Percentiles rank a stretch among this genome's conserved stretches.
These are phyloP conservation scores for Trichosporon sp. DNA, from an alignment of 1,284 basidiomycete genomes.

Conservation along the genomic window DNA sequence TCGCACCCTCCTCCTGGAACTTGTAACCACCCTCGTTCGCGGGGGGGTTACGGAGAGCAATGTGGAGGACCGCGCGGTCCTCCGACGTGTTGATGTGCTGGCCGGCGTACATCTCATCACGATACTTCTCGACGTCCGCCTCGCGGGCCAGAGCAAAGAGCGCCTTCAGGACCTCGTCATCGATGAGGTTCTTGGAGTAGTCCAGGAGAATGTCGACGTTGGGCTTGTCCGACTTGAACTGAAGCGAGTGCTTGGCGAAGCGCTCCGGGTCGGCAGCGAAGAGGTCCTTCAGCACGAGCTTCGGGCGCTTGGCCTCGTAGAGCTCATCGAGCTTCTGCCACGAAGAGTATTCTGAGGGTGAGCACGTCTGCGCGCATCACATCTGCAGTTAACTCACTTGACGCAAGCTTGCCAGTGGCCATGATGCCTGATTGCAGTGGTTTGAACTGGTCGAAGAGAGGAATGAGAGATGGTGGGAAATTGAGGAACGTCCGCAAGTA, in stretches of 20 bases:
- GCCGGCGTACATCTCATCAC: conserved; percentile 91
- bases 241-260: conserved; percentile 77
- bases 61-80: conserved; percentile 90
- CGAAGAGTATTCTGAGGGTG: conserved; percentile 65
- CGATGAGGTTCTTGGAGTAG: conserved; percentile 95
- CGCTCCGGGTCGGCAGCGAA: conserved; percentile 81
- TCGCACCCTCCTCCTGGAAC: conserved; percentile 72
- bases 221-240: conserved; percentile 63
- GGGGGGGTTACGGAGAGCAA: conserved; percentile 79
- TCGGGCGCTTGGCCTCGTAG: conserved; percentile 68
- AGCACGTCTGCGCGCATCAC: background rate
- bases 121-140: conserved; percentile 75
- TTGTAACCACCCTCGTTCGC: conserved; percentile 55
- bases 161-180: conserved; percentile 70
- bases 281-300: conserved; percentile 82
- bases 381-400: conserved; percentile 28
- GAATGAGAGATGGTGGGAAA: background rate
- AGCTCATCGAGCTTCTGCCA: conserved; percentile 89
- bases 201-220: conserved; percentile 83
- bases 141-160: conserved; percentile 79
- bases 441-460: background rate
- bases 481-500: background rate
- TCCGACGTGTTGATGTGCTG: conserved; percentile 98
- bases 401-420: conserved; percentile 42
- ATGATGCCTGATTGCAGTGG: conserved; percentile 18